A percentile compares a stretch with the other conserved stretches of the same genome.
Evolutionary conservation across 2,329 filamentous ascomycete species (phyloP).

Genomic region (Diaporthe caulivora): DNA sequence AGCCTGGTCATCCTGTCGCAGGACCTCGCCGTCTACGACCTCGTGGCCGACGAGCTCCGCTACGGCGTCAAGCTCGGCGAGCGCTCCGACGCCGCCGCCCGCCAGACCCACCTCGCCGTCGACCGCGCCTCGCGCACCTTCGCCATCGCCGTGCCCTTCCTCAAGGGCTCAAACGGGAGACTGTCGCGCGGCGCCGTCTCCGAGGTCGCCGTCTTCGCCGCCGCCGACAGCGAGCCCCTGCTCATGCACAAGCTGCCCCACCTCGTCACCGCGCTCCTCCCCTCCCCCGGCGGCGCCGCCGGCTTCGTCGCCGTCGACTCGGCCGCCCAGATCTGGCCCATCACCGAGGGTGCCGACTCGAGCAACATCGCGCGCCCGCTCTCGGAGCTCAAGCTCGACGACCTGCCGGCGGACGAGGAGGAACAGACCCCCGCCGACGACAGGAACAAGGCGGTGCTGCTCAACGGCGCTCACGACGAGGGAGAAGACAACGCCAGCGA

Average conservation of each 20-base stretch:
- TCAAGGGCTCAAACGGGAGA: constrained; percentile 42
- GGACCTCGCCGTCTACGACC: constrained; percentile 83
- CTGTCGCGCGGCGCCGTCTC: constrained; percentile 55
- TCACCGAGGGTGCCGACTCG: constrained; percentile 70
- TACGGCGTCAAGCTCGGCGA: constrained; percentile 72
- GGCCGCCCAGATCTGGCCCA: constrained; percentile 77
- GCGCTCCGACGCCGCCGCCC: constrained; percentile 52
- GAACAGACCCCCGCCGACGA: constrained; percentile 28
- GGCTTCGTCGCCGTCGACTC: constrained; percentile 84
- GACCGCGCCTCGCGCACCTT: constrained; percentile 75
- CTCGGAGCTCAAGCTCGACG: constrained; percentile 63
- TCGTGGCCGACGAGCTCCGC: constrained; percentile 81
- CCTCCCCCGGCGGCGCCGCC: constrained; percentile 59
- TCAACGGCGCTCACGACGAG: constrained; percentile 47
- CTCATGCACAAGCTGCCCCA: constrained; percentile 68
- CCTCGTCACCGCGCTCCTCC: constrained; percentile 75
- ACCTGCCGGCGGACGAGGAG: constrained; percentile 20
- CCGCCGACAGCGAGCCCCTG: constrained; percentile 69
- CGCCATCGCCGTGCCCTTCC: constrained; percentile 68
- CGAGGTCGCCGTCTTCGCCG: constrained; percentile 75
- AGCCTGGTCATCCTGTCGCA: constrained; percentile 82
- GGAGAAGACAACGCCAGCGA: constrained; percentile 44
- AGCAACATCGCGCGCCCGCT: constrained; percentile 67
- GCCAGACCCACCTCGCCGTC: constrained; percentile 77
- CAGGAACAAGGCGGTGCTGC: constrained; percentile 43